These are phyloP conservation scores for Volvox reticuliferus DNA, from an alignment of 139 green algal species.

Conservation along the genomic window DNA sequence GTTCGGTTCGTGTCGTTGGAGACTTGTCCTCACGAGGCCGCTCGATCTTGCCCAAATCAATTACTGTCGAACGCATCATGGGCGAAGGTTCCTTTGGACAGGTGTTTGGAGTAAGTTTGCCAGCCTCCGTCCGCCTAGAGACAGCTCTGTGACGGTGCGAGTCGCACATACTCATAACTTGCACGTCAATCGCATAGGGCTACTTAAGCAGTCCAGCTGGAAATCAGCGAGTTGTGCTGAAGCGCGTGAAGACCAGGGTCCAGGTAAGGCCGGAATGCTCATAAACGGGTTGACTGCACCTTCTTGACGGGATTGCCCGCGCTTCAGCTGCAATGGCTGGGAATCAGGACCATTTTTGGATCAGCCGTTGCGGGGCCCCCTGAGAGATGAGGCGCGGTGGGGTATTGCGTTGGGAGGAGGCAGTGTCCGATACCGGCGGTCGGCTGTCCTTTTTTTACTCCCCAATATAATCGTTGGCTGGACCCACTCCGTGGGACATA, in stretches of 20 bases:
- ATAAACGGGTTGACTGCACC: too few relatives aligned
- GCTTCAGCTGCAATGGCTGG: too few relatives aligned
- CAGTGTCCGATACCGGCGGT: too few relatives aligned
- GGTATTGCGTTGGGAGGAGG: too few relatives aligned
- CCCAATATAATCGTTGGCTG: too few relatives aligned
- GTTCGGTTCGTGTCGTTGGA: not conserved
- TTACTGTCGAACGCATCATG: slow-evolving; percentile 25
- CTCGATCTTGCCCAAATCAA: not conserved
- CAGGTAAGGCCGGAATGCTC: slow-evolving; percentile 53
- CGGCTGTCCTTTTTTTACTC: too few relatives aligned
- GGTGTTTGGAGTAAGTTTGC: slow-evolving; percentile 39
- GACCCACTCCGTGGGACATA: too few relatives aligned
- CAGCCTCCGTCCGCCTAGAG: not conserved
- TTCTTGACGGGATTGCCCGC: too few relatives aligned
- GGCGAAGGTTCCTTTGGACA: slow-evolving; percentile 46
- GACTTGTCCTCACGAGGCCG: slow-evolving; percentile 27
- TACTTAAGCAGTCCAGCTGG: slow-evolving; percentile 7
- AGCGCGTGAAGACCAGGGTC: slow-evolving; percentile 77
- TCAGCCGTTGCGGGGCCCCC: too few relatives aligned
- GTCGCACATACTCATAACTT: too few relatives aligned
- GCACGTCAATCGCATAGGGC: not conserved
- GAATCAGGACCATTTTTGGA: too few relatives aligned
- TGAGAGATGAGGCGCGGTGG: too few relatives aligned
- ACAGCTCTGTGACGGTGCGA: not conserved
- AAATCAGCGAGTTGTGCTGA: slow-evolving; percentile 76